Evolutionary conservation across 2,329 filamentous ascomycete species (phyloP), one percentile per base, ranked within the genome.

Genomic region (Fusarium sp.): DNA sequence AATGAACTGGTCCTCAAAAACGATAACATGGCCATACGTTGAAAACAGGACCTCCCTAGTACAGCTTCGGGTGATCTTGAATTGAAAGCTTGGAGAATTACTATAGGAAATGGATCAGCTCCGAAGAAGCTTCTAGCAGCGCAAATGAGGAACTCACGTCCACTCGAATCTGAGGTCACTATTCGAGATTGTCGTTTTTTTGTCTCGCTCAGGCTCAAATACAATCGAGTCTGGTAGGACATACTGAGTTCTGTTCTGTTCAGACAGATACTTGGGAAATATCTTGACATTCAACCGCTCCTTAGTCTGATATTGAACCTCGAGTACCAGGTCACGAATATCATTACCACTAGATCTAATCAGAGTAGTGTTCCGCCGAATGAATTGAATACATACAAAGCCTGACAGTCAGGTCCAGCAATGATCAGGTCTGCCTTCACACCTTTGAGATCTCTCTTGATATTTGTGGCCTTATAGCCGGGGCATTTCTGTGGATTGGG

Each of bases 1-100:
- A n/a, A 57, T 17, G 31, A 57, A 57, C 3, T 57, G 54, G 54
- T 57, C 54, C 33, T 57, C 54, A 1, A 57, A 57, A 8, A 57
- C 31, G 12, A 57, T 33, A 7, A 49, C 54, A 36, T 57, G 31
- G 4, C 41, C 41, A 13, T 57, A 57, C 6, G 41, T 57, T 17
- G 54, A 57, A 5, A 57, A 57, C 4, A 57, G 13, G 10, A 57
- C 29, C 31, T 57, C 54, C 17, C 54, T 36, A 7, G 33, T 27
- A 27, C 54, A 57, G 14, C 54, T 57, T 4, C 54, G 29, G 1
- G 54, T 49, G 10, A 57, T 36, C 15, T 49, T 49, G 31, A 57
- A 57, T 7, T 57, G 54, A 7, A 57, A 57, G 22, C 3, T 49
- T 6, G 54, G 54, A 3, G 54, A 57, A 10, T 57, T 49, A 4